Base-by-base conservation (phyloP, 352 stramenopile species). In the Phytopythium cucurbitacearum region DNA sequence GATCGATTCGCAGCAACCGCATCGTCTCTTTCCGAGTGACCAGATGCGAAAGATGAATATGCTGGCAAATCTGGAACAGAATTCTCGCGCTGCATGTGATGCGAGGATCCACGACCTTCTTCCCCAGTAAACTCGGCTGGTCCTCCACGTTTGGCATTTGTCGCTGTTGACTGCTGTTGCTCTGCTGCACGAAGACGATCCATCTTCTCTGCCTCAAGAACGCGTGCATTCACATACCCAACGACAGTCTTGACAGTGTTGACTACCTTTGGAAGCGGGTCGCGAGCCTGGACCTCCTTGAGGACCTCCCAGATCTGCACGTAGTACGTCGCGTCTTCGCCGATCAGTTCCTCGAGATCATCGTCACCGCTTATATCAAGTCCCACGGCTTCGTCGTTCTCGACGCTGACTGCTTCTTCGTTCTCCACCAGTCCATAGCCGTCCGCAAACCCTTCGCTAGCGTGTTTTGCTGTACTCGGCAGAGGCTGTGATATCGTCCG, bases 241-340 rank as follows among this genome's bases (percentile, higher is more conserved):
- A 90, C 74, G 36, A 90, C 76, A 35, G 67, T 56, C 61, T 88
- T 88, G 60, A 65, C 87, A 48, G 54, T 81, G 57, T 60, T 74
- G 16, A 61, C 74, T 35, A 75, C 94, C 62, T 73, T 61, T 10
- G 87, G 85, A 56, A 97, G 95, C 6, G 90, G 79, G 55, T 98
- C 93, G 37, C 70, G 72, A 4, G 89, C 83, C 59, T 97, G 87
- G 40, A 97, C 74, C 37, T 79, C 72, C 48, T 91, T 84, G 16
- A 98, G 61, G 39, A 67, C 65, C 36, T 85, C 71, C 91, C 91
- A 98, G 36, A 97, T 84, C 46, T 83, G 56, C 50, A 73, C 67
- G 56, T 98, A 97, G 54, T 89, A 79, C 49, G 89, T 81, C n/a
- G 87, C 73, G 41, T 77, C 72, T 34, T 87, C 68, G 21, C 62